Base-by-base conservation (phyloP, 805 yeast genomes). In the Lachancea sp. region DNA sequence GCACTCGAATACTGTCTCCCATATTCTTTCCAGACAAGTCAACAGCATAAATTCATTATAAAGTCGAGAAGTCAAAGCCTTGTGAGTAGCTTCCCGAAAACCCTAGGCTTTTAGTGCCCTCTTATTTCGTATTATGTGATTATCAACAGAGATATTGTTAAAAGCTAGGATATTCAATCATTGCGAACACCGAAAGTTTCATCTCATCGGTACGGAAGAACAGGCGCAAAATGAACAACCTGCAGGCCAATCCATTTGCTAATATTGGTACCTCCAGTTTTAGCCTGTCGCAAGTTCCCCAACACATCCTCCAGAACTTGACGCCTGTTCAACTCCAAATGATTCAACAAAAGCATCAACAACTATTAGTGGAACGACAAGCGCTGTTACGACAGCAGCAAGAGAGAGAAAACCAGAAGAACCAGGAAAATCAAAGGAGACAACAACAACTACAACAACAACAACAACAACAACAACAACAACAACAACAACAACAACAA, bases 321-420 rank as follows among this genome's bases (percentile, higher is more conserved):
- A 52, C 58, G 1, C 60, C 57, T 29, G 54, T 48, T n/a, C 64
- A 58, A 41, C 42, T 59, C 20, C 61, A 54, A 34, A 49, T 56
- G 52, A 59, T 59, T 13, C 64, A 61, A 39, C 64, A 59, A 34
- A 54, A 55, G 38, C 64, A 60, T 41, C 63, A 60, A 30, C 65
- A 59, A 39, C 24, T 57, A 19, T 38, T 60, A 29, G 40, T 54
- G 48, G 51, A 45, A 34, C 49, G 64, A 11, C 51, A 58, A 7
- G 61, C 58, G 40, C 56, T 51, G 30, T 54, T 50, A 28, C 45
- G 41, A 21, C 41, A 29, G 19, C 42, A 42, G 21, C 47, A 29
- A 21, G 38, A 33, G 38, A 16, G 41, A 29, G 28, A 37, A 34
- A 13, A 21, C 26, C 22, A 20, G 5, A 13, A 22, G 7, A 21